Evolutionary conservation across 306 rosid genomes (phyloP).

Genomic region (Rubus idaeus): DNA sequence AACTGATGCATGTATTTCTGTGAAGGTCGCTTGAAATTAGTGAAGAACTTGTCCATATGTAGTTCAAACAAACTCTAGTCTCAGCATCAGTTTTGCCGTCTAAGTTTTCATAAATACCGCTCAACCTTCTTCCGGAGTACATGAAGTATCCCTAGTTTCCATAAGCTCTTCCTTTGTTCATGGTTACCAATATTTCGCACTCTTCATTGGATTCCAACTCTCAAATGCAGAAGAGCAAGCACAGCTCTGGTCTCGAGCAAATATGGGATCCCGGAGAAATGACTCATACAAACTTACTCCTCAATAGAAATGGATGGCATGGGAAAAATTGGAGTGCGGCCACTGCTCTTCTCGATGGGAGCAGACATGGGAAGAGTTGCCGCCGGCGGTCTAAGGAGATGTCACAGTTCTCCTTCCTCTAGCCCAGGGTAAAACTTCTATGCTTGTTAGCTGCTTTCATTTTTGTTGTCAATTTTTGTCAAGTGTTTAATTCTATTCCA

Average conservation of each 20-base stretch:
- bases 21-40: not conserved
- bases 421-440: not conserved
- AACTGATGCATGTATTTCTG: not conserved
- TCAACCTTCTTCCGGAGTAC: not conserved
- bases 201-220: not conserved
- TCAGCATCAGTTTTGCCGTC: not conserved
- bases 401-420: not conserved
- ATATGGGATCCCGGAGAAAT: not conserved
- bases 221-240: not conserved
- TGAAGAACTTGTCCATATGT: not conserved
- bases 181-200: not conserved
- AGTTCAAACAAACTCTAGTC: not conserved
- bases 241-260: not conserved
- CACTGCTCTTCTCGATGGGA: not conserved
- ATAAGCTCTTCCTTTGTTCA: not conserved
- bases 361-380: not conserved
- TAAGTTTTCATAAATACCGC: slow-evolving; percentile 1
- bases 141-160: not conserved
- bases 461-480: not conserved
- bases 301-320: slow-evolving; percentile 5
- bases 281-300: too few species aligned
- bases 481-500: not conserved
- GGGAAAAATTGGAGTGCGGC: not conserved
- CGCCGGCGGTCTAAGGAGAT: not conserved
- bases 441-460: not conserved